Conservation (phyloP, 768 basidiomycete genomes). For the Cyclocybe cylindracea region DNA sequence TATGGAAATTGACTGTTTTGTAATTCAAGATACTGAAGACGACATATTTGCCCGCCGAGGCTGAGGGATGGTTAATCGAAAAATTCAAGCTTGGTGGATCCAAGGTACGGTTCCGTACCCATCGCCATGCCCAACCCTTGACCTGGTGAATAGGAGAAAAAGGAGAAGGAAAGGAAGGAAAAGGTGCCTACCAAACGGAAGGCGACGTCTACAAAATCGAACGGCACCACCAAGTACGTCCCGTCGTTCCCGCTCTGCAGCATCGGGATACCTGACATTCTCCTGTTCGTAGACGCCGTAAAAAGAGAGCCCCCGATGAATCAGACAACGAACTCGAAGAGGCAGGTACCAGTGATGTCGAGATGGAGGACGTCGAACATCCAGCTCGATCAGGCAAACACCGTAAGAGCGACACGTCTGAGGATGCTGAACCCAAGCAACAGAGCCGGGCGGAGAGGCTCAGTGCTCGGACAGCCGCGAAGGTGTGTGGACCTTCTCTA, state of each 20-base stretch:
- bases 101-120: slow-evolving; percentile 27
- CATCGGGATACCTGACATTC: slow-evolving; percentile 6
- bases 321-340: slow-evolving; percentile 21
- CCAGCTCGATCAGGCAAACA: slow-evolving; percentile 13
- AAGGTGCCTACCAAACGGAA: slow-evolving; percentile 55
- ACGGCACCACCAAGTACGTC: slow-evolving; percentile 50
- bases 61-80: slow-evolving; percentile 57
- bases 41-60: slow-evolving; percentile 65
- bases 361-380: slow-evolving; percentile 30
- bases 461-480: slow-evolving; percentile 24
- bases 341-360: slow-evolving; percentile 39
- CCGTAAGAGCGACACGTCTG: slow-evolving; percentile 26
- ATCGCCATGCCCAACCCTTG: slow-evolving; percentile 3
- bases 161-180: slow-evolving; percentile 49
- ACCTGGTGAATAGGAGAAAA: slow-evolving; percentile 10
- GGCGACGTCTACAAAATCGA: slow-evolving; percentile 44
- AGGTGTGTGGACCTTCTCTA: slow-evolving; percentile 10
- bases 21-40: slow-evolving; percentile 60
- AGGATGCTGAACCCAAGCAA: slow-evolving; percentile 25
- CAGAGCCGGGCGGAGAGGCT: slow-evolving; percentile 22
- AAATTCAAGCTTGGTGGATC: slow-evolving; percentile 35
- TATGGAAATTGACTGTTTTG: not conserved
- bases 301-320: slow-evolving; percentile 33
- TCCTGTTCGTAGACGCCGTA: slow-evolving; percentile 34
- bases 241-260: not conserved